phyloP scores from a whole-genome alignment of 2,329 filamentous ascomycete species.

The Nigrograna mackinnonii region DNA sequence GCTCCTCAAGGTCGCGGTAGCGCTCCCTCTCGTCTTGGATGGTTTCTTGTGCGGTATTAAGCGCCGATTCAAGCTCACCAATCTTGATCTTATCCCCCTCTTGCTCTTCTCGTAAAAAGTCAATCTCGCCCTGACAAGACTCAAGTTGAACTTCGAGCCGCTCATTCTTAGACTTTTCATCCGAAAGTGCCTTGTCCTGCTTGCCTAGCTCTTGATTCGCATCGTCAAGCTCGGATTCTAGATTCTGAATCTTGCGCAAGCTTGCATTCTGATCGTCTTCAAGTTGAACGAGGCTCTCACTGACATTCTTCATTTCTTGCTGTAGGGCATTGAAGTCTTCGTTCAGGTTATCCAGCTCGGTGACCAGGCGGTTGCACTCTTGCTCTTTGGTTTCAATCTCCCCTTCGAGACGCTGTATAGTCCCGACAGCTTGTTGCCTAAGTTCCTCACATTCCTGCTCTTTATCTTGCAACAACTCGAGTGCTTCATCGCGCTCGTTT shows the following conservation, averaged over 20 bases:
- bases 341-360: conserved; percentile 73
- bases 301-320: conserved; percentile 89
- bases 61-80: conserved; percentile 82
- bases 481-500: conserved; percentile 82
- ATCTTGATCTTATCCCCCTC: conserved; percentile 98
- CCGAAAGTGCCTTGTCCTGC: conserved; percentile 80
- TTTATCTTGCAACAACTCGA: conserved; percentile 71
- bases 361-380: conserved; percentile 70
- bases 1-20: conserved; percentile 56
- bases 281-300: conserved; percentile 80
- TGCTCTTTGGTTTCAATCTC: conserved; percentile 74
- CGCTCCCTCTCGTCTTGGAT: conserved; percentile 85
- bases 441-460: conserved; percentile 58
- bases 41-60: conserved; percentile 77
- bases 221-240: conserved; percentile 81
- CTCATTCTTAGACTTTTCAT: conserved; percentile 85
- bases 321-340: conserved; percentile 93
- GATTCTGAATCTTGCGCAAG: conserved; percentile 74
- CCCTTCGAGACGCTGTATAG: conserved; percentile 60
- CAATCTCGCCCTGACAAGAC: conserved; percentile 88
- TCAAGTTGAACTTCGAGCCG: conserved; percentile 89
- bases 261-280: conserved; percentile 89
- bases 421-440: conserved; percentile 61
- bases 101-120: conserved; percentile 94
- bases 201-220: conserved; percentile 86